phyloP scores from a whole-genome alignment of 768 basidiomycete species.

The Collybia sp. region DNA sequence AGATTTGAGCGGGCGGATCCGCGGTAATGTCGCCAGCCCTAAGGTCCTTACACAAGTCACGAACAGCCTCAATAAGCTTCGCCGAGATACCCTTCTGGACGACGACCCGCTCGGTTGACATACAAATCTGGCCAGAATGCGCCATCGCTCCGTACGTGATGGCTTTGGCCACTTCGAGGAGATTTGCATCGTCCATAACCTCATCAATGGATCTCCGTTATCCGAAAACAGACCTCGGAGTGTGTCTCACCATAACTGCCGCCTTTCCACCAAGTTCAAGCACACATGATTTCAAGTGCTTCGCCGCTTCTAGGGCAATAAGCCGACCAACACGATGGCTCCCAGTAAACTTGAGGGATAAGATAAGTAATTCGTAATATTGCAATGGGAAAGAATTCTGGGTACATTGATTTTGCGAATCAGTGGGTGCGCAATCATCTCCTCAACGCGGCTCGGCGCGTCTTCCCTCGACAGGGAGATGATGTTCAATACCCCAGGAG shows the following conservation, averaged over 20 bases:
- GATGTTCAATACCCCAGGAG: slow-evolving; percentile 54
- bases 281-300: slow-evolving; percentile 49
- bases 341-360: slow-evolving; percentile 42
- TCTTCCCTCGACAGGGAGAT: slow-evolving; percentile 40
- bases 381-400: neutral
- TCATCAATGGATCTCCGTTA: slow-evolving; percentile 9
- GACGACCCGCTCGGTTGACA: slow-evolving; percentile 57
- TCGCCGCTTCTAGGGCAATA: slow-evolving; percentile 50
- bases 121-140: slow-evolving; percentile 53
- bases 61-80: slow-evolving; percentile 28
- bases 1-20: slow-evolving; percentile 23
- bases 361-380: neutral
- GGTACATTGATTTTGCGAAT: slow-evolving; percentile 50
- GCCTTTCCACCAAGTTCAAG: slow-evolving; percentile 55
- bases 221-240: neutral
- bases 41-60: slow-evolving; percentile 22
- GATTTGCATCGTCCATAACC: slow-evolving; percentile 50
- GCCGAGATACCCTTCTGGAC: slow-evolving; percentile 37
- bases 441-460: slow-evolving; percentile 37
- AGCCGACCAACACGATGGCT: slow-evolving; percentile 49
- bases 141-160: slow-evolving; percentile 39
- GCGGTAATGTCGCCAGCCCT: slow-evolving; percentile 32
- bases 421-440: slow-evolving; percentile 51
- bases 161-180: slow-evolving; percentile 46
- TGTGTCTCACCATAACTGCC: slow-evolving; percentile 39